Conservation (phyloP, 2,329 filamentous ascomycete species). For the Cadophora gregata region DNA sequence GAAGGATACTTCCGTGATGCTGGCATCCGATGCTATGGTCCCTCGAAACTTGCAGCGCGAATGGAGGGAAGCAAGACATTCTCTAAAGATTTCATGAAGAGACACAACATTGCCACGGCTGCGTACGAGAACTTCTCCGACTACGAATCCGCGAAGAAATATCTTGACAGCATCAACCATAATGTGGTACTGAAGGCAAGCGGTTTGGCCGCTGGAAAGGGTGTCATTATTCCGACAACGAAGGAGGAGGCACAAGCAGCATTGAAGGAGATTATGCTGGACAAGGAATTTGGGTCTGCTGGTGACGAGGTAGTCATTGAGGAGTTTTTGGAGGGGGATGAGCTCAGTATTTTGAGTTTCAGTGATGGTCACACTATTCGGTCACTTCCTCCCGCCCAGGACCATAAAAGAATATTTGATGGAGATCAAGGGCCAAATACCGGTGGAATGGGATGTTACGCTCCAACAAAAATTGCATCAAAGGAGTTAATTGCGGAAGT, state of each 20-base stretch:
- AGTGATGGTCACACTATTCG: slow-evolving; percentile 86
- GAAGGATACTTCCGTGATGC: slow-evolving; percentile 74
- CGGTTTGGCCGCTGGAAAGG: slow-evolving; percentile 92
- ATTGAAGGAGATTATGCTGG: slow-evolving; percentile 88
- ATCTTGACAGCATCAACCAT: slow-evolving; percentile 74
- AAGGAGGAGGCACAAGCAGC: slow-evolving; percentile 84
- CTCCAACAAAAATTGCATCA: slow-evolving; percentile 77
- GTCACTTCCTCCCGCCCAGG: slow-evolving; percentile 88
- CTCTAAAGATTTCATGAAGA: slow-evolving; percentile 97
- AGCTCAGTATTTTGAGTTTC: slow-evolving; percentile 90
- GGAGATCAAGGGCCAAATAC: slow-evolving; percentile 92
- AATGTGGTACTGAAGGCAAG: slow-evolving; percentile 92
- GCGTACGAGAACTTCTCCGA: slow-evolving; percentile 87
- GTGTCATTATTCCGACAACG: slow-evolving; percentile 73
- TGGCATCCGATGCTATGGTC: slow-evolving; percentile 70
- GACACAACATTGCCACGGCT: slow-evolving; percentile 87
- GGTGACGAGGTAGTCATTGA: slow-evolving; percentile 92
- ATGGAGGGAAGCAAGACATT: slow-evolving; percentile 98
- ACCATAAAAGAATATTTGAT: slow-evolving; percentile 95
- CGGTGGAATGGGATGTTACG: slow-evolving; percentile 97
- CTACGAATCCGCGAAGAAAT: slow-evolving; percentile 73
- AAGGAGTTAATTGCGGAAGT: slow-evolving; percentile 76
- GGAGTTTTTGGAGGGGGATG: slow-evolving; percentile 89
- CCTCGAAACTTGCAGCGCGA: slow-evolving; percentile 79
- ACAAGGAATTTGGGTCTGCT: slow-evolving; percentile 83